Evolutionary conservation across 495 filamentous ascomycete species (phyloP), one percentile per base, ranked within the genome.

Genomic region (Penicillium ochrochloron): DNA sequence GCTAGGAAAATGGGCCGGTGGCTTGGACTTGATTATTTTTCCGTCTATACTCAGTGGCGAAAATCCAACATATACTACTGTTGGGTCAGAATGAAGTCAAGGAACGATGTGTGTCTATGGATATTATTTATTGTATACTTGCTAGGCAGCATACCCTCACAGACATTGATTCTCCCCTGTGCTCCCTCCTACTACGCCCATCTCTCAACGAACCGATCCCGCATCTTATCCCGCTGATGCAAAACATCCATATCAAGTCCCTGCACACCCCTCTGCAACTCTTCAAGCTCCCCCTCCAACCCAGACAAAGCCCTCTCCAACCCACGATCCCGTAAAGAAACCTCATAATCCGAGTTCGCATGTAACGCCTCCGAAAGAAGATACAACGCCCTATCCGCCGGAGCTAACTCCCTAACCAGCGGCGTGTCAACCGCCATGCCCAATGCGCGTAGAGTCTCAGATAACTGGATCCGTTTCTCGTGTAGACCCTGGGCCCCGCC

Each of bases 291-390:
- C 10, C 41, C 51, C 59, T 80, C 77, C 39, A 82, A 69, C 17
- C 60, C 64, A 17, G 59, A 57, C 39, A 83, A 66, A 17, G 63
- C 69, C 12, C 64, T 57, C 35, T 72, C 69, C 57, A 78, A 66
- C 8, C 61, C 62, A 6, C 60, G 12, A 57, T 76, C 68, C 2
- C 65, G 65, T 19, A 82, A 60, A 10, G 77, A 79, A 1, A 67
- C 62, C 61, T 69, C 57, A 59, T 72, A 77, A 1, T 67, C 57
- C 15, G 75, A 78, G 55, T 78, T 64, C 4, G 70, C 60, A 23
- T 78, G 67, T 37, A 83, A 64, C 7, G 73, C 68, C 12, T 72
- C 76, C 4, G 59, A 56, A 37, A 83, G 70, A 56, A 78, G 72
- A 17, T 70, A 71, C 2, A 64, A 73, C 50, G 80, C 78, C 12